These are phyloP conservation scores for Gossypium longicalyx DNA, from an alignment of 345 rosid species.

Conservation along the genomic window DNA sequence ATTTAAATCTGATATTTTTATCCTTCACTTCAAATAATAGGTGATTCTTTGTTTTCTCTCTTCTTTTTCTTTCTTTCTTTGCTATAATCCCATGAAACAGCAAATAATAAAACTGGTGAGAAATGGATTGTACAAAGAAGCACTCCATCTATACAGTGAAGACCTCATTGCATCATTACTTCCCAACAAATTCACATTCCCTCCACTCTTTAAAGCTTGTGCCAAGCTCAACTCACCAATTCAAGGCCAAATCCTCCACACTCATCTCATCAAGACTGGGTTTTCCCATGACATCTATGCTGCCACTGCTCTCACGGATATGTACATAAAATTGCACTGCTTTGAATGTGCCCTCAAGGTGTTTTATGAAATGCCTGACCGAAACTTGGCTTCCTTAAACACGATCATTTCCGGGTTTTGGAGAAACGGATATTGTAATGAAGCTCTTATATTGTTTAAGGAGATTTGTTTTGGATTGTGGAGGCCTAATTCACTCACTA, in stretches of 20 bases:
- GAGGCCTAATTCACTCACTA: constrained; percentile 52
- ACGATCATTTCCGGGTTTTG: constrained; percentile 51
- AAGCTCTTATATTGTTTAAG: constrained; percentile 43
- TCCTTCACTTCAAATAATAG: neutral
- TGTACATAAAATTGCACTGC: constrained; percentile 43
- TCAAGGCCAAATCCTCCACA: constrained; percentile 47
- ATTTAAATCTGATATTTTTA: neutral
- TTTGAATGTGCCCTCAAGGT: constrained; percentile 30
- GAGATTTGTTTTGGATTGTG: constrained; percentile 28
- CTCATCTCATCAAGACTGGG: constrained; percentile 47
- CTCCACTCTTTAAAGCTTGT: constrained; percentile 66
- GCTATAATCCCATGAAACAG: constrained; percentile 23
- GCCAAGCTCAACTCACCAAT: constrained; percentile 39
- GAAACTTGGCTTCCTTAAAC: constrained; percentile 40
- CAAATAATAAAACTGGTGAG: constrained; percentile 34
- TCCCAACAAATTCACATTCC: constrained; percentile 50
- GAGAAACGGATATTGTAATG: constrained; percentile 29
- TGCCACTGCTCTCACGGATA: constrained; percentile 37
- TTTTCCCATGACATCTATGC: constrained; percentile 34
- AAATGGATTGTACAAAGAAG: constrained; percentile 34
- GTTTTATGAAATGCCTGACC: constrained; percentile 40
- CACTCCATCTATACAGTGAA: constrained; percentile 20
- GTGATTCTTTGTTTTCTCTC: neutral
- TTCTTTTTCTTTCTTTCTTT: neutral
- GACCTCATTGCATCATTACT: constrained; percentile 30